Conservation (phyloP, 768 basidiomycete genomes). For the Roridomyces roridus region DNA sequence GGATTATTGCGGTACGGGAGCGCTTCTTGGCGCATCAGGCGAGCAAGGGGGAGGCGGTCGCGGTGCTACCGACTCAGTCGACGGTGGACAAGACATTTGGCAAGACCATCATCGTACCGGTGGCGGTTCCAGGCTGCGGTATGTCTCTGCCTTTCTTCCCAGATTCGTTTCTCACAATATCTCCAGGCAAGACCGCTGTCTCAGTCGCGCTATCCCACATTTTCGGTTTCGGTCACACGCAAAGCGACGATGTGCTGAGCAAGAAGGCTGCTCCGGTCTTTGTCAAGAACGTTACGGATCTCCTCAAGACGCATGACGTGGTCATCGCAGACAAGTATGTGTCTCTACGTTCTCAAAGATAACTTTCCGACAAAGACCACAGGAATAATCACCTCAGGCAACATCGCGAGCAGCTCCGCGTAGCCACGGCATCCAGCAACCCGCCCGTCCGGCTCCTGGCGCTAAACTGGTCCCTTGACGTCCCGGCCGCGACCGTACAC, state of each 20-base stretch:
- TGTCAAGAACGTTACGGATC: constrained; percentile 68
- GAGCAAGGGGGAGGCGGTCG: constrained; percentile 47
- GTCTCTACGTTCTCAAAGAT: constrained; percentile 1
- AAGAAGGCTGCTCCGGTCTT: constrained; percentile 80
- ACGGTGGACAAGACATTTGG: constrained; percentile 38
- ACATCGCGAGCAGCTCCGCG: constrained; percentile 77
- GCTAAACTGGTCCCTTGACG: constrained; percentile 73
- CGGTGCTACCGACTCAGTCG: too few species aligned
- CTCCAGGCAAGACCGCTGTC: constrained; percentile 88
- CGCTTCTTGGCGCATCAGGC: constrained; percentile 75
- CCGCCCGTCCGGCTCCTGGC: constrained; percentile 79
- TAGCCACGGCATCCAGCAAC: constrained; percentile 46
- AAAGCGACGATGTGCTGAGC: constrained; percentile 85
- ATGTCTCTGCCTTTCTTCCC: constrained; percentile 33
- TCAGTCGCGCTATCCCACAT: constrained; percentile 79
- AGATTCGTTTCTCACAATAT: neutral
- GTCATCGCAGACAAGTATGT: constrained; percentile 93
- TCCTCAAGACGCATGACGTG: constrained; percentile 69
- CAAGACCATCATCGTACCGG: constrained; percentile 86
- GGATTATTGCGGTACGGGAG: constrained; percentile 85
- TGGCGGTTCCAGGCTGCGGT: constrained; percentile 97
- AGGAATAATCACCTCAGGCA: constrained; percentile 88
- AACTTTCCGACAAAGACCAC: neutral
- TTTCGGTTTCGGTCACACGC: constrained; percentile 90
- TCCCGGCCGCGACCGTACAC: constrained; percentile 66